Percentiles rank a stretch among this genome's conserved stretches.
Evolutionary conservation across 306 rosid species (phyloP).

Genomic region (Fagus crenata): DNA sequence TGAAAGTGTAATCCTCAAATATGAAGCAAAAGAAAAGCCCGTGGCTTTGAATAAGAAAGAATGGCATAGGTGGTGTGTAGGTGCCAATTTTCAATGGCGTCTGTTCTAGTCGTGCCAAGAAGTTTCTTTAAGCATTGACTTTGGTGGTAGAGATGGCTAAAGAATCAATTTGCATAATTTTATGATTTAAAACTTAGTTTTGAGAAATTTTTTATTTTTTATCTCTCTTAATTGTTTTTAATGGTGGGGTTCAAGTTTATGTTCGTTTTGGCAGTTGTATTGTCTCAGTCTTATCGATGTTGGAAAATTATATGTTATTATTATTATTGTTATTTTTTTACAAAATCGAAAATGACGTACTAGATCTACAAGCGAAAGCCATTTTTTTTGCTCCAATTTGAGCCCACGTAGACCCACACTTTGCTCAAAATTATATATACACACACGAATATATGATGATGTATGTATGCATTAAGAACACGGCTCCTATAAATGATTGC

Average conservation of each 20-base stretch:
- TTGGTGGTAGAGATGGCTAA: not conserved
- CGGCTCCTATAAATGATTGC: not conserved
- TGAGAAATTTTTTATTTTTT: not conserved
- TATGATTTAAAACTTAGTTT: not conserved
- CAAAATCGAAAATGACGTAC: slow-evolving; percentile 4
- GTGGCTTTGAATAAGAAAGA: slow-evolving; percentile 13
- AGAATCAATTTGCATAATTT: not conserved
- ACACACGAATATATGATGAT: too few relatives aligned
- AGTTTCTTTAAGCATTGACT: not conserved
- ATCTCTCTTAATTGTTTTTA: not conserved
- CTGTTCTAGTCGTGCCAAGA: not conserved
- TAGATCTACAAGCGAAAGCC: slow-evolving; percentile 22
- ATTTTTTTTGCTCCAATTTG: not conserved
- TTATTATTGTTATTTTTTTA: not conserved
- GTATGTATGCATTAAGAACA: too few relatives aligned
- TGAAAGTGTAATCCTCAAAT: not conserved
- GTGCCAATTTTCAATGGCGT: not conserved
- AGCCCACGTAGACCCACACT: not conserved
- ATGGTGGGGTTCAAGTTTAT: not conserved
- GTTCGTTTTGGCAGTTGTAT: slow-evolving; percentile 34
- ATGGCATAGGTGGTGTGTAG: slow-evolving; percentile 4
- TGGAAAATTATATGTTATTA: not conserved
- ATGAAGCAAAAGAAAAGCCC: not conserved
- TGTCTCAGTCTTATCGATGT: slow-evolving; percentile 40
- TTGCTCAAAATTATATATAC: too few relatives aligned